A percentile compares a stretch with the other conserved stretches of the same genome.
Conservation (phyloP, 1,139 yeast genomes). For the Candida sp. region DNA sequence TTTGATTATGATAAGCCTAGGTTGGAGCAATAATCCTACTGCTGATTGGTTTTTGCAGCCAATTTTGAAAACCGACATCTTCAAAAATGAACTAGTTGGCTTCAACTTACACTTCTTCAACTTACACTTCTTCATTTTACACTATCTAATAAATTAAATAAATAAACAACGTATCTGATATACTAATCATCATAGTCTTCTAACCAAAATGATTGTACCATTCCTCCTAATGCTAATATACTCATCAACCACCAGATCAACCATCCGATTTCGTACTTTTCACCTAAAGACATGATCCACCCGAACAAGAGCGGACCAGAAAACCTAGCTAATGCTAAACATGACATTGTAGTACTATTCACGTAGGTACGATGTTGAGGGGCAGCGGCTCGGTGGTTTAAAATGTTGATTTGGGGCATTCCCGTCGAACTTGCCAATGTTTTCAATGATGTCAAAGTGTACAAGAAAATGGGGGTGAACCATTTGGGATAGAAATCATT, state of each 20-base stretch:
- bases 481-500: conserved; percentile 19
- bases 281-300: conserved; percentile 46
- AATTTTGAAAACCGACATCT: too few relatives aligned
- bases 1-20: too few relatives aligned
- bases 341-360: conserved; percentile 46
- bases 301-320: conserved; percentile 62
- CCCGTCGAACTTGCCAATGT: conserved; percentile 33
- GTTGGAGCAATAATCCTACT: too few relatives aligned
- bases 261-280: conserved; percentile 40
- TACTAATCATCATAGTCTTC: conserved; percentile 25
- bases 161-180: too few relatives aligned
- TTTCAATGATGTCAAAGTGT: conserved; percentile 22
- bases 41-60: too few relatives aligned
- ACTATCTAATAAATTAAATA: too few relatives aligned
- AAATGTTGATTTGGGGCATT: conserved; percentile 41
- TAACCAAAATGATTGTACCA: conserved; percentile 29
- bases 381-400: conserved; percentile 48
- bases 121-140: too few relatives aligned
- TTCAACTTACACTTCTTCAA: too few relatives aligned
- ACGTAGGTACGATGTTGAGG: conserved; percentile 49
- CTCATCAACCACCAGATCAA: conserved; percentile 50
- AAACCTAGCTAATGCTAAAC: conserved; percentile 54
- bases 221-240: conserved; percentile 28
- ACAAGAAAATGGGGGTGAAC: conserved; percentile 20
- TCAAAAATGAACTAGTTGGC: too few relatives aligned